Evolutionary conservation across 805 yeast species (phyloP).

Genomic region (Candida khao-thaluensis): DNA sequence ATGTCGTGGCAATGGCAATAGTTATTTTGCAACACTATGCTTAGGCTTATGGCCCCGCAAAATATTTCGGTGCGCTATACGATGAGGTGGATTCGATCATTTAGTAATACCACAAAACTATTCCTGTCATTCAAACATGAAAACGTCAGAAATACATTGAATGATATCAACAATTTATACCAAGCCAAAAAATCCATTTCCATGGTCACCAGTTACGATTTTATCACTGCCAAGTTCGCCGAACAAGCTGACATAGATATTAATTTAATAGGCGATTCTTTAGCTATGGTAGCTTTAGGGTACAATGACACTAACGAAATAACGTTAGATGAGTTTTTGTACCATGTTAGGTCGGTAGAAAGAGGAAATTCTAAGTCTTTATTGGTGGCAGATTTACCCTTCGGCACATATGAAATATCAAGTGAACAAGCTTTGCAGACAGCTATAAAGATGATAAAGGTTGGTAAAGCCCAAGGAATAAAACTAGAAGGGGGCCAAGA

Average conservation of each 20-base stretch:
- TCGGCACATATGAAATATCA: conserved; percentile 76
- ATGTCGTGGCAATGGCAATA: no score
- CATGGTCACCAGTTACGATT: conserved; percentile 85
- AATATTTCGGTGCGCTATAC: no score
- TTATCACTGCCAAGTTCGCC: conserved; percentile 70
- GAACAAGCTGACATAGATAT: conserved; percentile 66
- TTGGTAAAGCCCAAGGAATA: conserved; percentile 65
- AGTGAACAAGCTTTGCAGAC: conserved; percentile 60
- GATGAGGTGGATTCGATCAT: conserved; percentile 2
- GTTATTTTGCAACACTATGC: no score
- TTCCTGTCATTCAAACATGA: conserved; percentile 13
- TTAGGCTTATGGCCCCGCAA: no score
- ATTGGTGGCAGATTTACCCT: conserved; percentile 83
- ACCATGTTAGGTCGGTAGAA: conserved; percentile 71
- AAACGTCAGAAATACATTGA: conserved; percentile 21
- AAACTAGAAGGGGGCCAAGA: conserved; percentile 84
- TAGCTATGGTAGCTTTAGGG: conserved; percentile 91
- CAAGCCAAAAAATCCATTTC: conserved; percentile 29
- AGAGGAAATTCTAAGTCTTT: conserved; percentile 68
- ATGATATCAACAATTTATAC: conserved; percentile 20
- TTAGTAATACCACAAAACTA: conserved; percentile 1
- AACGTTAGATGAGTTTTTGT: conserved; percentile 74
- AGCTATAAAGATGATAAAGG: conserved; percentile 52
- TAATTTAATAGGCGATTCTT: conserved; percentile 83
- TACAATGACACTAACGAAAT: conserved; percentile 73